These are phyloP conservation scores for Elsinoe batatas DNA, from an alignment of 2,329 filamentous ascomycete species.

Conservation along the genomic window DNA sequence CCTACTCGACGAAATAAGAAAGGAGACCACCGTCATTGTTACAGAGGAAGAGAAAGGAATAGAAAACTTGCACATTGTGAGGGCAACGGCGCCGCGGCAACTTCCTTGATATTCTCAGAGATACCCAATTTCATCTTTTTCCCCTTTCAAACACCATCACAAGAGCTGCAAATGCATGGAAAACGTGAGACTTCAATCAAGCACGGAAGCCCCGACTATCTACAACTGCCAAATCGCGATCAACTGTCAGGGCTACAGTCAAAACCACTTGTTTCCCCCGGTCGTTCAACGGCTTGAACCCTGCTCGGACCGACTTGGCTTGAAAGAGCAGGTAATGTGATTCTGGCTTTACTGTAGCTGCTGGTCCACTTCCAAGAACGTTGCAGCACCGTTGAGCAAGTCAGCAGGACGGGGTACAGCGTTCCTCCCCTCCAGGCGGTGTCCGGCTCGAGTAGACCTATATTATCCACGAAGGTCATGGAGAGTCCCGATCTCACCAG, in stretches of 20 bases:
- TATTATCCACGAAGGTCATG: too few relatives aligned
- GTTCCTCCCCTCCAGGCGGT: neutral
- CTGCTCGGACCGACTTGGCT: neutral
- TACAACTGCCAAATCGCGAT: neutral
- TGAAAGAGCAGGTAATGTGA: neutral
- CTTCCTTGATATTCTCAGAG: neutral
- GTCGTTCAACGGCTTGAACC: neutral
- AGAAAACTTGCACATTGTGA: neutral
- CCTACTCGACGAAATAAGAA: neutral
- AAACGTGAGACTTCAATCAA: too few relatives aligned
- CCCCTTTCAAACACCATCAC: neutral
- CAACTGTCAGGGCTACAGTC: neutral
- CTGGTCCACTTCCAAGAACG: neutral
- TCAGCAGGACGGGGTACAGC: neutral
- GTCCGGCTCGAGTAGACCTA: neutral
- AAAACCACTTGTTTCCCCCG: neutral
- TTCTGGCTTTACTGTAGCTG: neutral
- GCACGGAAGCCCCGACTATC: neutral
- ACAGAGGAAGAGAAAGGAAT: constrained; percentile 5
- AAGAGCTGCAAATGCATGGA: too few relatives aligned
- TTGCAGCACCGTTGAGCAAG: neutral
- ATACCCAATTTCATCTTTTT: neutral
- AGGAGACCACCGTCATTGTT: constrained; percentile 5
- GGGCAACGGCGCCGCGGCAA: neutral
- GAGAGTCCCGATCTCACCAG: too few relatives aligned